A percentile compares a stretch with the other conserved stretches of the same genome.
These are phyloP conservation scores for Fusarium ramigenum DNA, from an alignment of 2,329 filamentous ascomycete species.

Conservation along the genomic window DNA sequence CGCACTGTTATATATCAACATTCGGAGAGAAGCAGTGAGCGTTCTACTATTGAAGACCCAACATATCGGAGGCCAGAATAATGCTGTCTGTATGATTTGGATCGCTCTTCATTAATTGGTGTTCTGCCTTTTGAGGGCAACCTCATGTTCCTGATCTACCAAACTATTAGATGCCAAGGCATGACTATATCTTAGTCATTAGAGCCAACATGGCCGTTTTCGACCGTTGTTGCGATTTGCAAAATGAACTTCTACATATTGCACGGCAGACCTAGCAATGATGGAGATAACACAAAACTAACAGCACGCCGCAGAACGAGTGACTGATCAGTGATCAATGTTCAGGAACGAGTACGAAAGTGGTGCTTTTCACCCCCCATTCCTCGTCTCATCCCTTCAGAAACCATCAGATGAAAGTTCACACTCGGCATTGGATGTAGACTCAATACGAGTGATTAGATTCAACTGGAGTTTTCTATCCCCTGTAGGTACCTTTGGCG, in stretches of 20 bases:
- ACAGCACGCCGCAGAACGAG: neutral
- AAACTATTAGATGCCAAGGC: neutral
- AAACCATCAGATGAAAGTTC: neutral
- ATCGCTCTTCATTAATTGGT: neutral
- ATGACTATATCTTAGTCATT: neutral
- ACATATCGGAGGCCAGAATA: neutral
- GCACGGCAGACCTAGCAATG: neutral
- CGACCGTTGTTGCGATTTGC: neutral
- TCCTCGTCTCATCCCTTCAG: neutral
- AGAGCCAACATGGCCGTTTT: neutral
- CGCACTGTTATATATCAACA: neutral
- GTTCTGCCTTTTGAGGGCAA: neutral
- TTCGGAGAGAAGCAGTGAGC: neutral
- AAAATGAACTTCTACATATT: neutral
- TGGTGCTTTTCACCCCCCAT: neutral
- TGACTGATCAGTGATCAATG: neutral
- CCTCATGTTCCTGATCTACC: neutral
- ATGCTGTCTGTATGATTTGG: no score
- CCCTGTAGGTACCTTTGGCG: neutral
- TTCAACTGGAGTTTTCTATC: neutral
- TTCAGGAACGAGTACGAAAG: neutral
- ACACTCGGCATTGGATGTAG: neutral
- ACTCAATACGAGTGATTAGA: neutral
- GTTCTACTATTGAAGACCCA: neutral
- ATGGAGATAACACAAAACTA: neutral